Evolutionary conservation across 257 asterid genomes (phyloP).

Genomic region (Gentiana straminea): DNA sequence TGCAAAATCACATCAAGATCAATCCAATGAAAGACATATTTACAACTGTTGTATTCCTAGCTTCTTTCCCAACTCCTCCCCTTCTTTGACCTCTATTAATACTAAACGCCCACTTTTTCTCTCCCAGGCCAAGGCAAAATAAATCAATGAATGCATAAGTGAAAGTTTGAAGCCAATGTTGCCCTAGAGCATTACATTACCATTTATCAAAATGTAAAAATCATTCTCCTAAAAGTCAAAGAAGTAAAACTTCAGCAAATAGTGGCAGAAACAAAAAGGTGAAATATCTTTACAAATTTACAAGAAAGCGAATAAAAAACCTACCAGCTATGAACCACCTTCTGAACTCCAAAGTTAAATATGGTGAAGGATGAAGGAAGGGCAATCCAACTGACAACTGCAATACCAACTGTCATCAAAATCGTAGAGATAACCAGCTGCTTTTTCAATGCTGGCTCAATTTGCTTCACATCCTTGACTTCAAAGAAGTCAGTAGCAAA

Average conservation of each 20-base stretch:
- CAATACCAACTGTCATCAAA: constrained; percentile 43
- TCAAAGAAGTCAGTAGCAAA: constrained; percentile 40
- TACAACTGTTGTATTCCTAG: too few species aligned
- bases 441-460: constrained; percentile 46
- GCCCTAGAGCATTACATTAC: background rate
- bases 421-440: constrained; percentile 48
- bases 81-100: background rate
- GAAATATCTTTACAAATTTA: too few species aligned
- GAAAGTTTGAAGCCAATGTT: too few species aligned
- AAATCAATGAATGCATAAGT: too few species aligned
- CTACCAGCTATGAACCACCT: constrained; percentile 37
- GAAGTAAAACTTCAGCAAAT: too few species aligned
- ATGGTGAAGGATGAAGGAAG: constrained; percentile 47
- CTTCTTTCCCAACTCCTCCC: background rate
- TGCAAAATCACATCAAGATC: constrained; percentile 11
- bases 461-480: constrained; percentile 32
- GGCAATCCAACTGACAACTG: constrained; percentile 30
- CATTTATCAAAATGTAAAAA: background rate
- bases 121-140: too few species aligned
- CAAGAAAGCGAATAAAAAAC: background rate
- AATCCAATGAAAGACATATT: too few species aligned
- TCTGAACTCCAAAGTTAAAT: constrained; percentile 34
- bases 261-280: too few species aligned
- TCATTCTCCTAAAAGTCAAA: background rate
- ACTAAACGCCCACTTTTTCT: too few species aligned